Base-by-base conservation (phyloP, 768 basidiomycete species). In the Mycena metata region DNA sequence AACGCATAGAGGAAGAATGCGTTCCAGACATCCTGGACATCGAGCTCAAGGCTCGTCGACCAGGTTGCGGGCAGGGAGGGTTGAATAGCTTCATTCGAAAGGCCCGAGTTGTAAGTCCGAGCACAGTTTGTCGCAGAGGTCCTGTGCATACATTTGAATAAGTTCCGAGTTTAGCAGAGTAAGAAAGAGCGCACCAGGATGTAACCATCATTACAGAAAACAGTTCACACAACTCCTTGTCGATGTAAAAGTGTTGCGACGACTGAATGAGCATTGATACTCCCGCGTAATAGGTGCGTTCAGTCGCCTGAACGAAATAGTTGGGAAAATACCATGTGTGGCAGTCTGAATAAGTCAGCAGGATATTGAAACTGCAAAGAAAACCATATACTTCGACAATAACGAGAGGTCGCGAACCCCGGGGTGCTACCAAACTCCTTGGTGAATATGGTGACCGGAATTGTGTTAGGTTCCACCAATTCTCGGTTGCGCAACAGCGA, bases 301-400 rank as follows among this genome's bases (percentile, higher is more conserved):
- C 19, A 12, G 64, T 41, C 12, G 56, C 55, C 4, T 30, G n/a
- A n/a, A n/a, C n/a, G n/a, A n/a, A n/a, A n/a, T n/a, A n/a, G n/a
- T n/a, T n/a, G n/a, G n/a, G n/a, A n/a, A n/a, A n/a, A n/a, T n/a
- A n/a, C n/a, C n/a, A n/a, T n/a, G n/a, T n/a, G n/a, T n/a, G n/a
- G n/a, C n/a, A n/a, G n/a, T n/a, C n/a, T n/a, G n/a, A n/a, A n/a
- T n/a, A n/a, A n/a, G n/a, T n/a, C n/a, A n/a, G n/a, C n/a, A n/a
- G n/a, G n/a, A n/a, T n/a, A n/a, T n/a, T n/a, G n/a, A n/a, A n/a
- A n/a, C n/a, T n/a, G n/a, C n/a, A n/a, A n/a, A n/a, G n/a, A n/a
- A n/a, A n/a, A n/a, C n/a, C n/a, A n/a, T n/a, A n/a, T 24, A 63
- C 51, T n/a, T 6, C 24, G 61, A 21, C 61, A 80, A 6, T 63